phyloP scores from a whole-genome alignment of 208 protist species.

The Acanthamoeba royreba region DNA sequence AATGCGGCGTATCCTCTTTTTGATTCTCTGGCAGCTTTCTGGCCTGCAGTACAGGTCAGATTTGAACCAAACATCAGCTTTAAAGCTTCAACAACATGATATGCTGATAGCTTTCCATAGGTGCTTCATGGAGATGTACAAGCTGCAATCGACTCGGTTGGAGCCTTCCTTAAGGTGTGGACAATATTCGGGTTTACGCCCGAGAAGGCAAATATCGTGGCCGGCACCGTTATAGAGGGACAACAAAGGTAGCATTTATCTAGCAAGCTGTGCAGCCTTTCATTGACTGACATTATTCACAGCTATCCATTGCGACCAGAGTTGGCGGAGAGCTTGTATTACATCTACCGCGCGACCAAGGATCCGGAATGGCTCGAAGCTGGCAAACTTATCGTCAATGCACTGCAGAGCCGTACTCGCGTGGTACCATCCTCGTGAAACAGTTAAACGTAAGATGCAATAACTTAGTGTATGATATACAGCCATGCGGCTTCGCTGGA shows the following conservation, averaged over 20 bases:
- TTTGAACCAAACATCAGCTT: neutral
- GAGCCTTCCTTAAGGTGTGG: conserved; percentile 79
- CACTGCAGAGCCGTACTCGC: conserved; percentile 24
- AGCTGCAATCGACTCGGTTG: conserved; percentile 69
- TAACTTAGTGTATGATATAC: neutral
- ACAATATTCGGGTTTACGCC: conserved; percentile 80
- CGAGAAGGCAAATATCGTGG: conserved; percentile 75
- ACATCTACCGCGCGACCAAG: conserved; percentile 81
- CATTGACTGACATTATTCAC: neutral
- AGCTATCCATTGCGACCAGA: conserved; percentile 87
- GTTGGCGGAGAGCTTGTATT: conserved; percentile 84
- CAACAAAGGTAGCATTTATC: conserved; percentile 10
- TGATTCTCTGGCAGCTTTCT: conserved; percentile 77
- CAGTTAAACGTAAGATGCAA: neutral
- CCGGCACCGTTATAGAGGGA: neutral
- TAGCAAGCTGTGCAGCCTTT: neutral
- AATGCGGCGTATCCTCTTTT: conserved; percentile 56
- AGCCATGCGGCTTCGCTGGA: conserved; percentile 72
- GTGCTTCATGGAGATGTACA: conserved; percentile 79
- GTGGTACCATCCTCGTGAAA: neutral
- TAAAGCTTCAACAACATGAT: neutral
- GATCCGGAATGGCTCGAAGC: conserved; percentile 47
- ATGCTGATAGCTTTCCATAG: conserved; percentile 38
- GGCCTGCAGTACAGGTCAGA: neutral
- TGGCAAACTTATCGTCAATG: conserved; percentile 52